Conservation (phyloP, 2,329 filamentous ascomycete species). For the Phialophora expanda region DNA sequence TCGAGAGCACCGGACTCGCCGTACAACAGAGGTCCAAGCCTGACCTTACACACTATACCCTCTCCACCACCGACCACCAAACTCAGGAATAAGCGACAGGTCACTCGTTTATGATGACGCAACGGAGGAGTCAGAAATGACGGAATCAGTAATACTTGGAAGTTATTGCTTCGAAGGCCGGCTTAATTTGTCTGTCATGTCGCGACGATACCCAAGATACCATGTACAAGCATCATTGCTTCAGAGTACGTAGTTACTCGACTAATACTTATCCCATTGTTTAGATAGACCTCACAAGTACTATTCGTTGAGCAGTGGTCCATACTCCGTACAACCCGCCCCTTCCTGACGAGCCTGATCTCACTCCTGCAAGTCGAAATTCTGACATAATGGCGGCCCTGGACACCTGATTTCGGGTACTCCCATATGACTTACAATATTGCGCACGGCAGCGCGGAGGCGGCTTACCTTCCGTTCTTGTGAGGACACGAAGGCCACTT, state of each 20-base stretch:
- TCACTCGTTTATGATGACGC: conserved; percentile 20
- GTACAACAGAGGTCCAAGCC: not conserved
- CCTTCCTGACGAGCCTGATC: not conserved
- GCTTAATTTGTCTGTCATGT: conserved; percentile 17
- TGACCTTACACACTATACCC: not conserved
- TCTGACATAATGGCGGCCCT: not conserved
- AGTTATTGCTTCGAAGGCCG: conserved; percentile 10
- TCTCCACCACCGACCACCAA: not conserved
- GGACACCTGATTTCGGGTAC: too few relatives aligned
- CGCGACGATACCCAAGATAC: conserved; percentile 23
- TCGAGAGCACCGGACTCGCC: not conserved
- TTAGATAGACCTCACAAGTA: conserved; percentile 2
- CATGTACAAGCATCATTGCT: conserved; percentile 11
- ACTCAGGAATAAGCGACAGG: conserved; percentile 14
- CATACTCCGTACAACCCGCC: not conserved
- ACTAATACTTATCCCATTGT: conserved; percentile 8
- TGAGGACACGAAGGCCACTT: not conserved
- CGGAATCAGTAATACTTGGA: conserved; percentile 4
- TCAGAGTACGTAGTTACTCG: conserved; percentile 6
- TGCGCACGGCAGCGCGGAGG: not conserved
- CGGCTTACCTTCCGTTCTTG: not conserved
- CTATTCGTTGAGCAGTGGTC: not conserved
- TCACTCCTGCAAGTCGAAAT: not conserved
- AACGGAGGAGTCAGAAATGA: conserved; percentile 1
- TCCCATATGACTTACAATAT: not conserved